Conservation (phyloP, 2,329 filamentous ascomycete genomes). For the Torrubiella hemipterigena region DNA sequence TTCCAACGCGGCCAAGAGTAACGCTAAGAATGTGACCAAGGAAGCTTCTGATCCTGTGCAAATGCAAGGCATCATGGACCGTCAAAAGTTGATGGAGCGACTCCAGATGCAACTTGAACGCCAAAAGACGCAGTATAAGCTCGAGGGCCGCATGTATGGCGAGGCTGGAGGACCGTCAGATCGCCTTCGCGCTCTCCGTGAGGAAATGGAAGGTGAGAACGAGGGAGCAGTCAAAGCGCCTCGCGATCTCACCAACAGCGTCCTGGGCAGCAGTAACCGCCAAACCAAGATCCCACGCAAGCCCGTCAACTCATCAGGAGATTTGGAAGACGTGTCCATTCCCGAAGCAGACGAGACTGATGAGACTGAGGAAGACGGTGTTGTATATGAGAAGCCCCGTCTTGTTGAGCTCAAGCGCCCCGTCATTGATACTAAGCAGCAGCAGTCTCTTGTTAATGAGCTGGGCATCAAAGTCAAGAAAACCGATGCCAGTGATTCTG, state of each 20-base stretch:
- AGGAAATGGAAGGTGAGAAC: slow-evolving; percentile 77
- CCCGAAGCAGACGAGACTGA: slow-evolving; percentile 41
- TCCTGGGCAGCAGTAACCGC: slow-evolving; percentile 61
- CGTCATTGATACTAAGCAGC: slow-evolving; percentile 49
- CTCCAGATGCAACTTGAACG: slow-evolving; percentile 91
- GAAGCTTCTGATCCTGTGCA: slow-evolving; percentile 57
- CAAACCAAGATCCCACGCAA: slow-evolving; percentile 44
- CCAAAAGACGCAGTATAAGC: slow-evolving; percentile 94
- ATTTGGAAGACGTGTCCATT: slow-evolving; percentile 28
- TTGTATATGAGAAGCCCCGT: slow-evolving; percentile 66
- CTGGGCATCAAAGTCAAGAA: slow-evolving; percentile 65
- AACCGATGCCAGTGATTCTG: slow-evolving; percentile 62
- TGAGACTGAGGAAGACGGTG: slow-evolving; percentile 40
- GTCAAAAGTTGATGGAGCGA: slow-evolving; percentile 83
- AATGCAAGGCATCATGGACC: slow-evolving; percentile 87
- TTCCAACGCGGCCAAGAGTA: slow-evolving; percentile 57
- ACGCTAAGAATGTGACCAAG: slow-evolving; percentile 34
- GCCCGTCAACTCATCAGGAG: slow-evolving; percentile 33
- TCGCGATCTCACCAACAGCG: slow-evolving; percentile 56
- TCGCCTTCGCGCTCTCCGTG: slow-evolving; percentile 77
- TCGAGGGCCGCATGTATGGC: slow-evolving; percentile 86
- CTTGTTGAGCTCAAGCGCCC: slow-evolving; percentile 71
- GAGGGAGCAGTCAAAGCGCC: slow-evolving; percentile 37
- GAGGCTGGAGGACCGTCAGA: slow-evolving; percentile 78
- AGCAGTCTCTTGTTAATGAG: slow-evolving; percentile 54